phyloP scores from a whole-genome alignment of 306 rosid species.

The Fragaria vesca region DNA sequence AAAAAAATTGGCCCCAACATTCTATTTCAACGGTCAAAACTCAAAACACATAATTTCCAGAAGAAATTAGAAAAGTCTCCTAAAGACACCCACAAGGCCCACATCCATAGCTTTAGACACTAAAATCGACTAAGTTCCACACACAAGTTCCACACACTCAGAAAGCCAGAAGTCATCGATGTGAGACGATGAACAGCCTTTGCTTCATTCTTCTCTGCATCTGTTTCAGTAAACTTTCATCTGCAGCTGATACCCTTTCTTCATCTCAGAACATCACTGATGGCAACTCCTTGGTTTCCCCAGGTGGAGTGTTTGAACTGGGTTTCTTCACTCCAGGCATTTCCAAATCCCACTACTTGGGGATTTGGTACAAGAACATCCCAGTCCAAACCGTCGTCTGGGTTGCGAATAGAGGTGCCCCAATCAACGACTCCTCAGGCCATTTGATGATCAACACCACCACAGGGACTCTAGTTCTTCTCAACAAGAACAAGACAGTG shows the following conservation, averaged over 20 bases:
- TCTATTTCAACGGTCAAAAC: no score
- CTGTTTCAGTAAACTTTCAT: slow-evolving; percentile 10
- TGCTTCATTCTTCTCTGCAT: neutral
- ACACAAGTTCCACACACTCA: neutral
- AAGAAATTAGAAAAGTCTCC: no score
- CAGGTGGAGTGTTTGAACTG: slow-evolving; percentile 26
- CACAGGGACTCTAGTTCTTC: slow-evolving; percentile 30
- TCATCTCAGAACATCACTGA: slow-evolving; percentile 27
- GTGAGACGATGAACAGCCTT: slow-evolving; percentile 5
- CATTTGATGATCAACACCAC: slow-evolving; percentile 26
- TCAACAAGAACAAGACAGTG: slow-evolving; percentile 9
- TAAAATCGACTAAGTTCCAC: neutral
- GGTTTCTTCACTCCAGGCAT: slow-evolving; percentile 43
- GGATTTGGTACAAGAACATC: slow-evolving; percentile 40
- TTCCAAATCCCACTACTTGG: slow-evolving; percentile 37
- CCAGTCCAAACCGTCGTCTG: slow-evolving; percentile 28
- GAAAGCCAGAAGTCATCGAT: neutral
- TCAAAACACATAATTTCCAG: no score
- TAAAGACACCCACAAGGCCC: neutral
- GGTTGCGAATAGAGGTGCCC: slow-evolving; percentile 36
- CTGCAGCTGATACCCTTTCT: slow-evolving; percentile 25
- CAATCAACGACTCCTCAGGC: slow-evolving; percentile 33
- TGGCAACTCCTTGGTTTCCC: slow-evolving; percentile 23
- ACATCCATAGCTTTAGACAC: neutral
- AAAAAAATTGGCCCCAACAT: no score